Conservation (phyloP, 805 yeast species). For the Yamadazyma kitorensis region DNA sequence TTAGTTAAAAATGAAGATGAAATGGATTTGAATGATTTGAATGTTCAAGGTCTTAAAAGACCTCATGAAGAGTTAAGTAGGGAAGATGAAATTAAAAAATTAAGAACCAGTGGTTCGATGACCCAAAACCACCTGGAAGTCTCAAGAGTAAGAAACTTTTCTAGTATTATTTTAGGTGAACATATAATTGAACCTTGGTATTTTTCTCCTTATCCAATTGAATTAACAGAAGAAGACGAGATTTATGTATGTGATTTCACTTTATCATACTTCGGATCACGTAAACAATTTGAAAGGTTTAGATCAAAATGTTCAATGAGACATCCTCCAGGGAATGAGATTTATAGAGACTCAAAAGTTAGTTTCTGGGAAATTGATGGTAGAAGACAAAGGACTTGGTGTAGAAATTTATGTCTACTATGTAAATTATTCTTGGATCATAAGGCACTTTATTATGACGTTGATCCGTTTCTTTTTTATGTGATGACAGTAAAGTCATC, state of each 20-base stretch:
- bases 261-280: constrained; percentile 81
- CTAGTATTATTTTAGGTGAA: constrained; percentile 78
- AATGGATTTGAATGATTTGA: constrained; percentile 79
- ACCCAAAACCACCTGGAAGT: constrained; percentile 84
- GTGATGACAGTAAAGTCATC: constrained; percentile 92
- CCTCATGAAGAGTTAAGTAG: constrained; percentile 73
- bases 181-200: constrained; percentile 98
- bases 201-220: constrained; percentile 95
- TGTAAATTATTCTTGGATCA: constrained; percentile 91
- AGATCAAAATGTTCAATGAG: constrained; percentile 81
- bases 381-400: constrained; percentile 93
- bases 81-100: constrained; percentile 88
- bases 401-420: constrained; percentile 89
- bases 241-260: constrained; percentile 92
- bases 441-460: constrained; percentile 94
- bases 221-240: constrained; percentile 86
- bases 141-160: constrained; percentile 83
- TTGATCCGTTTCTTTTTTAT: constrained; percentile 94
- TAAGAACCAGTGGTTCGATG: constrained; percentile 97
- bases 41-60: constrained; percentile 74
- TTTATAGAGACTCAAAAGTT: constrained; percentile 87
- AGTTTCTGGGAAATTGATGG: constrained; percentile 98
- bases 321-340: constrained; percentile 99
- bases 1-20: constrained; percentile 49
- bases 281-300: constrained; percentile 89